A percentile compares a stretch with the other conserved stretches of the same genome.
phyloP scores from a whole-genome alignment of 2,329 filamentous ascomycete genomes.

The Aspergillus terreus region DNA sequence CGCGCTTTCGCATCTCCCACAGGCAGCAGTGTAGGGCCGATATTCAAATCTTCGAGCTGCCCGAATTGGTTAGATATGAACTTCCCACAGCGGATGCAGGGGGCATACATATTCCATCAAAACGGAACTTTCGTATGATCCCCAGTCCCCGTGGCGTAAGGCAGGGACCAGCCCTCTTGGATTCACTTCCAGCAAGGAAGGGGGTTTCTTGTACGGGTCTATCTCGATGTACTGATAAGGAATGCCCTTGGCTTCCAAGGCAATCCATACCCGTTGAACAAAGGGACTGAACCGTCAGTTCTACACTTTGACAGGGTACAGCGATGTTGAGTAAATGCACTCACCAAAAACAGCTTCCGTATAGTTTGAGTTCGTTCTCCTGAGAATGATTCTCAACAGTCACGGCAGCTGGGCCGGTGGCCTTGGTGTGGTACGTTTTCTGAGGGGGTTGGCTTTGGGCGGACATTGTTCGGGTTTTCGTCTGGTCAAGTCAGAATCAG shows the following conservation, averaged over 20 bases:
- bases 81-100: not conserved
- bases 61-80: conserved; percentile 1
- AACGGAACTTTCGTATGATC: conserved; percentile 75
- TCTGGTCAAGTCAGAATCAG: conserved; percentile 9
- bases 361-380: conserved; percentile 70
- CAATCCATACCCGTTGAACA: conserved; percentile 85
- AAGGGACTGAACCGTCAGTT: conserved; percentile 59
- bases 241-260: conserved; percentile 73
- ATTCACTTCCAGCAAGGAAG: conserved; percentile 69
- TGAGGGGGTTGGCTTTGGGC: conserved; percentile 49
- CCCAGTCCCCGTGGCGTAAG: conserved; percentile 74
- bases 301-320: not conserved
- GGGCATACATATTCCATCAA: conserved; percentile 74
- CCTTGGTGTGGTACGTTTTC: conserved; percentile 69
- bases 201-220: conserved; percentile 72
- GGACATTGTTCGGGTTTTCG: conserved; percentile 39
- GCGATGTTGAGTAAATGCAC: conserved; percentile 17
- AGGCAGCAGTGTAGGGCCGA: conserved; percentile 61
- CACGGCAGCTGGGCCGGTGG: conserved; percentile 64
- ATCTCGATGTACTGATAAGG: conserved; percentile 84
- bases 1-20: conserved; percentile 60
- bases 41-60: conserved; percentile 70
- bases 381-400: conserved; percentile 69
- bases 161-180: conserved; percentile 73
- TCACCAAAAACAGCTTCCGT: conserved; percentile 80